phyloP scores from a whole-genome alignment of 768 basidiomycete species.

The Hypholoma sublateritium region DNA sequence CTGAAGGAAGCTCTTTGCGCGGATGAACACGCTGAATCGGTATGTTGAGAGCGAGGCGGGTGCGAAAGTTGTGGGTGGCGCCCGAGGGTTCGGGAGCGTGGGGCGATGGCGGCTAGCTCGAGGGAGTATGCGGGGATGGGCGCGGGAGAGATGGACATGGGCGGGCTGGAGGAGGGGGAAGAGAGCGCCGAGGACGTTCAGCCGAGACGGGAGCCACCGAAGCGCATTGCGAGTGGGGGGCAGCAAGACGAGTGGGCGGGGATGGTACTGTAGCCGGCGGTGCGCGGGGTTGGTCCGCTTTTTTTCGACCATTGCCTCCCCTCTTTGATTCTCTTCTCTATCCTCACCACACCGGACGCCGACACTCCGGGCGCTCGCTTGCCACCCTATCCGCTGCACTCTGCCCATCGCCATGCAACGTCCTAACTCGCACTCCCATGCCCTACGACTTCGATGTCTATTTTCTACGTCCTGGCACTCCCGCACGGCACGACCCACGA shows the following conservation, averaged over 20 bases:
- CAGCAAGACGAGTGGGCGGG: constrained; percentile 1
- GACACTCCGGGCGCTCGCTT: no score
- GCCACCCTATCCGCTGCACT: no score
- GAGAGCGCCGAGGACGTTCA: neutral
- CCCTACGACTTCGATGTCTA: no score
- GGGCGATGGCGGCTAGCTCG: neutral
- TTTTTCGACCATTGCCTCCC: no score
- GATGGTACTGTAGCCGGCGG: neutral
- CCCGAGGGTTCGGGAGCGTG: constrained; percentile 12
- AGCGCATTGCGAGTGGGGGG: neutral
- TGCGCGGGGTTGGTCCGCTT: no score
- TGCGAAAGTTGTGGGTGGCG: constrained; percentile 23
- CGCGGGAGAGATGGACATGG: constrained; percentile 6
- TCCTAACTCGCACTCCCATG: no score
- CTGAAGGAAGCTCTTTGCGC: constrained; percentile 89
- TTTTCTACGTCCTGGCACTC: no score
- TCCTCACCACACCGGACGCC: no score
- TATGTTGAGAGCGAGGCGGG: constrained; percentile 49
- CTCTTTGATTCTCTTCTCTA: no score
- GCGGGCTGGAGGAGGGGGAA: neutral
- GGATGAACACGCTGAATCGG: constrained; percentile 93
- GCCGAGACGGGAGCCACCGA: neutral
- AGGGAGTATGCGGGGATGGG: neutral
- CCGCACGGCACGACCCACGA: no score
- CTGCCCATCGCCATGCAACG: no score